Base-by-base conservation (phyloP, 108 stramenopile species). In the Schizochytrium sp. region DNA sequence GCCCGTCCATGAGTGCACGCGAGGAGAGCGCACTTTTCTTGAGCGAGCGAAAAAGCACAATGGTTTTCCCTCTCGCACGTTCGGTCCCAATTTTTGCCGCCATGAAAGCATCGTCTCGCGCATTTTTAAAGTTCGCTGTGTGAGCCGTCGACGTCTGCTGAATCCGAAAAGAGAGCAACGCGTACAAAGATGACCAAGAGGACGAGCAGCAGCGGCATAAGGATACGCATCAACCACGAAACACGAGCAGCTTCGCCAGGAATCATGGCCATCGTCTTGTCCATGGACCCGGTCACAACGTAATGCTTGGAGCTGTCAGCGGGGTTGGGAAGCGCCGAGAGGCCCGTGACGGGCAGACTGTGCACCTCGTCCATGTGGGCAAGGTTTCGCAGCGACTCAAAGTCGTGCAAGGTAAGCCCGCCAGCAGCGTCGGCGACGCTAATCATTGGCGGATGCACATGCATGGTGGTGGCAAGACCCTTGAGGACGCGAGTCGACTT, bases 211-310 rank as follows among this genome's bases (percentile, higher is more conserved):
- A 69, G 63, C 34, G 63, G 63, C 21, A 69, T 1, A 14, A 69
- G 3, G 63, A 69, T 6, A 18, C 63, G 34, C 63, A 69, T 23
- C 0, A 23, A 8, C 63, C 25, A 69, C 21, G 34, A 69, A 8
- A 12, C 63, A 8, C 48, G 76, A 23, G 45, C 23, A 18, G 25
- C 45, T 45, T 83, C 28, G n/a, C 43, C 76, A 23, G 76, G 76
- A 12, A 53, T 83, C 76, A 83, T 83, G 51, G 76, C 51, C 76
- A 83, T 47, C 10, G 76, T 83, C 76, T 83, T 83, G 51, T 83
- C 76, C 76, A 83, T 83, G 45, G 48, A 53, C 28, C 76, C 76
- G 12, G 76, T 53, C 48, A 83, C 23, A 1, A 83, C 51, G 51
- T 83, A 83, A 23, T 47, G 19, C 76, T 83, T 83, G 10, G 34